A percentile compares a stretch with the other conserved stretches of the same genome.
These are phyloP conservation scores for Trichoderma arundinaceum DNA, from an alignment of 2,329 filamentous ascomycete genomes.

Conservation along the genomic window DNA sequence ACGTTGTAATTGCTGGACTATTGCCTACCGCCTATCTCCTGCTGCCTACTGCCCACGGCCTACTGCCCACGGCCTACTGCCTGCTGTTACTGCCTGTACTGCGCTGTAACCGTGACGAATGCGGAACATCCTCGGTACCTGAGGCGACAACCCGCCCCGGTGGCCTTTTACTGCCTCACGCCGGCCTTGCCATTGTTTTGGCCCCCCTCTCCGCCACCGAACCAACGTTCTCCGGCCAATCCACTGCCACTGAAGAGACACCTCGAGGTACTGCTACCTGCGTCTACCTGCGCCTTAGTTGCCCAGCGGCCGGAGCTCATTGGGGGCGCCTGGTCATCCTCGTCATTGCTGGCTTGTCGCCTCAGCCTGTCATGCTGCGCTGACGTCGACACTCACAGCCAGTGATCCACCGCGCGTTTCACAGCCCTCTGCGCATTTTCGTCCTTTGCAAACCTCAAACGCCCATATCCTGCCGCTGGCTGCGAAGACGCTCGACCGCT, in stretches of 20 bases:
- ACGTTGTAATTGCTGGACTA: too few species aligned
- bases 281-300: neutral
- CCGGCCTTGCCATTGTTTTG: slow-evolving; percentile 18
- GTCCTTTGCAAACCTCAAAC: slow-evolving; percentile 32
- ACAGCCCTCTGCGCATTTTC: slow-evolving; percentile 39
- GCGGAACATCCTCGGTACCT: slow-evolving; percentile 38
- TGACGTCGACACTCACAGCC: slow-evolving; percentile 54
- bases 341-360: slow-evolving; percentile 22
- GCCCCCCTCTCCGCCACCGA: neutral
- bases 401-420: slow-evolving; percentile 43
- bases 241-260: neutral
- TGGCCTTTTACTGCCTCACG: slow-evolving; percentile 14
- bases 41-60: too few species aligned
- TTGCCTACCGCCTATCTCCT: too few species aligned
- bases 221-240: slow-evolving; percentile 2
- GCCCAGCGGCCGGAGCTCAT: neutral
- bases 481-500: slow-evolving; percentile 13
- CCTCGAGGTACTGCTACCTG: slow-evolving; percentile 3
- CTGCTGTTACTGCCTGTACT: too few species aligned
- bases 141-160: slow-evolving; percentile 1
- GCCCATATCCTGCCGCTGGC: slow-evolving; percentile 38
- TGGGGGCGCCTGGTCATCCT: slow-evolving; percentile 20
- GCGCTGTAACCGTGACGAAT: slow-evolving; percentile 15
- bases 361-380: slow-evolving; percentile 43
- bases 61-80: too few species aligned